Evolutionary conservation across 1,284 basidiomycete genomes (phyloP).

Genomic region (Rhodotorula sp.): DNA sequence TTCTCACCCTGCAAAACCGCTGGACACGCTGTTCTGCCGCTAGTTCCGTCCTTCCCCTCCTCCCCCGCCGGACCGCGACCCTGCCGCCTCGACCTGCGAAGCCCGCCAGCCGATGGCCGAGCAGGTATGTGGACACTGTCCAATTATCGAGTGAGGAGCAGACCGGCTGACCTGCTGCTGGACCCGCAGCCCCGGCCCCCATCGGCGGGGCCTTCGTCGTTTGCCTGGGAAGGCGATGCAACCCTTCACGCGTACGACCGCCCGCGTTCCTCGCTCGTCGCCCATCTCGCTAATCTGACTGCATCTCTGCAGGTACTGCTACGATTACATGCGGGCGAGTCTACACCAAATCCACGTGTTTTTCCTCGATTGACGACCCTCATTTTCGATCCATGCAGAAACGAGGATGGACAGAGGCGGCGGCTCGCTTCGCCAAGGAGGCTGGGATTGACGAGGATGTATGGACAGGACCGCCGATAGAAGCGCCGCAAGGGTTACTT

Average conservation of each 20-base stretch:
- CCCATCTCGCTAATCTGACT: not conserved
- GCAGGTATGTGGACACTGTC: no score
- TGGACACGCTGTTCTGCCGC: no score
- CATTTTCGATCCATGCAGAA: conserved; percentile 16
- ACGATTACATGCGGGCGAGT: conserved; percentile 39
- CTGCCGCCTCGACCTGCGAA: no score
- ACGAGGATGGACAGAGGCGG: conserved; percentile 38
- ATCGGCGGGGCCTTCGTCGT: not conserved
- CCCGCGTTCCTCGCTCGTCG: not conserved
- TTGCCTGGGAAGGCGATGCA: conserved; percentile 36
- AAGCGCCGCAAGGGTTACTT: conserved; percentile 49
- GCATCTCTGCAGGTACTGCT: conserved; percentile 28
- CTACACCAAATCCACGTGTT: not conserved
- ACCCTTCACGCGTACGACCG: conserved; percentile 37
- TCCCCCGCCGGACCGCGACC: no score
- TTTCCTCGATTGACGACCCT: not conserved
- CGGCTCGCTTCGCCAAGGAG: conserved; percentile 32
- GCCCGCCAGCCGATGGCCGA: no score
- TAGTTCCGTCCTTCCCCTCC: no score
- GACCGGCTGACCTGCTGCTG: no score
- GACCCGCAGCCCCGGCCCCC: conserved; percentile 5
- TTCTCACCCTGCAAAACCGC: no score
- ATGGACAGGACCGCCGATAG: conserved; percentile 46
- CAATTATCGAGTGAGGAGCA: no score
- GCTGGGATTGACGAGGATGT: conserved; percentile 37